These are phyloP conservation scores for Ceratocystis destructans DNA, from an alignment of 2,329 filamentous ascomycete genomes.

Conservation along the genomic window DNA sequence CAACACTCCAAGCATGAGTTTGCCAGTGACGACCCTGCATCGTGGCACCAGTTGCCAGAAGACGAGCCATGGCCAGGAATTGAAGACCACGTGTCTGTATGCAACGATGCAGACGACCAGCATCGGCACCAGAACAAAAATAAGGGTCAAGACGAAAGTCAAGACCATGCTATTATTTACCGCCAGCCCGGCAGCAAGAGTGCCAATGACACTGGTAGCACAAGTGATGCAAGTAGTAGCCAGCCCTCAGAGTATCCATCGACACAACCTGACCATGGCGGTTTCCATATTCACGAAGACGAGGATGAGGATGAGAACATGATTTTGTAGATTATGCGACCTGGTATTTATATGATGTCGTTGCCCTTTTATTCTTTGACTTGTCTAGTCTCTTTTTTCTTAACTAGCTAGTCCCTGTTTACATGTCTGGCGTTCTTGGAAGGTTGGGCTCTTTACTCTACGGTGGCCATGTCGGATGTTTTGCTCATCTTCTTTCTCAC, in stretches of 20 bases:
- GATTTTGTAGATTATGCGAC: conserved; percentile 11
- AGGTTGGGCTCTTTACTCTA: not conserved
- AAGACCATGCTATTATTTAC: no score
- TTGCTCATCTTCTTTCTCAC: not conserved
- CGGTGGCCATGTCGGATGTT: not conserved
- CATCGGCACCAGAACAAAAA: no score
- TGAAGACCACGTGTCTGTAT: conserved; percentile 37
- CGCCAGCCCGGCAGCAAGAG: conserved; percentile 10
- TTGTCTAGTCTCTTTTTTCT: not conserved
- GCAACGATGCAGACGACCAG: conserved; percentile 38
- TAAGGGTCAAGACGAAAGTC: no score
- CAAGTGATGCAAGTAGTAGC: conserved; percentile 29
- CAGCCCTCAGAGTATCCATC: conserved; percentile 44
- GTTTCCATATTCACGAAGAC: conserved; percentile 33
- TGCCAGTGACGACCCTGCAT: not conserved
- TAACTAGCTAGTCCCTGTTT: not conserved
- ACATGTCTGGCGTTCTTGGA: not conserved
- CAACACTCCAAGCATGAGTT: not conserved
- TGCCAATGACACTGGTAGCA: conserved; percentile 24
- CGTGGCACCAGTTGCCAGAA: conserved; percentile 30
- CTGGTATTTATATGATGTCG: not conserved
- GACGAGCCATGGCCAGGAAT: conserved; percentile 46
- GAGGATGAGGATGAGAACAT: conserved; percentile 20
- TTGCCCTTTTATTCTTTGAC: not conserved
- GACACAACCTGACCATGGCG: conserved; percentile 31